phyloP scores from a whole-genome alignment of 257 asterid genomes.

The Solanum lycopersicoides region DNA sequence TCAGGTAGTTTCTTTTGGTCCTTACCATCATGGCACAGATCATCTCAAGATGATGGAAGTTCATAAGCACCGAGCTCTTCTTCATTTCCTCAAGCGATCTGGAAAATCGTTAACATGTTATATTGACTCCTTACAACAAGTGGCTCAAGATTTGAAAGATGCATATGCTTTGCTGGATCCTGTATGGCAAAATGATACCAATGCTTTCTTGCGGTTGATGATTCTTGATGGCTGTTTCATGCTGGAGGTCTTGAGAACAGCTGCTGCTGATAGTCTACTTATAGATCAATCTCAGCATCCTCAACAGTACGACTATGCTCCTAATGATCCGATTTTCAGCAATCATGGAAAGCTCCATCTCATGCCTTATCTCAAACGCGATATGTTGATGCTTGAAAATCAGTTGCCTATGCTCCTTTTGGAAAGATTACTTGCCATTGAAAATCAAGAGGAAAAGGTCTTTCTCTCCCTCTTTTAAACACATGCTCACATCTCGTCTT shows the following conservation, averaged over 20 bases:
- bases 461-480: background rate
- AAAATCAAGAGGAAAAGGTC: background rate
- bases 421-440: background rate
- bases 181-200: background rate
- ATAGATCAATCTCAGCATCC: background rate
- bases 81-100: slow-evolving; percentile 22
- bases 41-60: slow-evolving; percentile 29
- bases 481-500: background rate
- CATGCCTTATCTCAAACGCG: slow-evolving; percentile 6
- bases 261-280: background rate
- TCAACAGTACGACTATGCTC: background rate
- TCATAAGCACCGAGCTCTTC: slow-evolving; percentile 43
- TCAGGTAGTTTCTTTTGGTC: slow-evolving; percentile 35
- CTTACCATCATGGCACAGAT: slow-evolving; percentile 22
- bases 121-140: background rate
- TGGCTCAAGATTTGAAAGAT: slow-evolving; percentile 17
- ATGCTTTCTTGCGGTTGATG: slow-evolving; percentile 4
- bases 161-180: slow-evolving; percentile 22
- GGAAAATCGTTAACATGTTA: slow-evolving; percentile 6
- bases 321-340: slow-evolving; percentile 10
- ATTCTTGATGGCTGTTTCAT: slow-evolving; percentile 8
- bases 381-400: slow-evolving; percentile 12
- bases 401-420: slow-evolving; percentile 10
- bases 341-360: slow-evolving; percentile 1
- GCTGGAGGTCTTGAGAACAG: slow-evolving; percentile 4